phyloP scores from a whole-genome alignment of 1,139 yeast genomes.

The Nakaseomyces kungkrabaensis region DNA sequence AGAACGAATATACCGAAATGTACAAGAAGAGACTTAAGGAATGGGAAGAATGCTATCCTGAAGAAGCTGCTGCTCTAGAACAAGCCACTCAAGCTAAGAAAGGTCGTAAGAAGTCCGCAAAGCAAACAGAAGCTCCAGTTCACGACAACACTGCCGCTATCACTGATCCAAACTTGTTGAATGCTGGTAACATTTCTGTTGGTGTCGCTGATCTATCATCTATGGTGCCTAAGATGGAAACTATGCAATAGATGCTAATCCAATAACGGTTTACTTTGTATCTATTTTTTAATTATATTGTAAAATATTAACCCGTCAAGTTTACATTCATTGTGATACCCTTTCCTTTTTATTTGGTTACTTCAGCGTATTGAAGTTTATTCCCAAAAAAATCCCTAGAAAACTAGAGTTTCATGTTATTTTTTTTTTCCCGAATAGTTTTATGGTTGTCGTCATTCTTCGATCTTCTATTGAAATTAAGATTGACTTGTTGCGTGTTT shows the following conservation, averaged over 20 bases:
- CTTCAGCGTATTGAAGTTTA: background rate
- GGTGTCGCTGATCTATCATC: slow-evolving; percentile 3
- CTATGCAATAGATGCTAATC: background rate
- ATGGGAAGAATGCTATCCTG: slow-evolving; percentile 30
- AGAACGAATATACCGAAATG: slow-evolving; percentile 28
- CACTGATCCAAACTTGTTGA: slow-evolving; percentile 1
- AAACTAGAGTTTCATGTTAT: background rate
- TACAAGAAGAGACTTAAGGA: slow-evolving; percentile 29
- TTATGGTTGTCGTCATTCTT: background rate
- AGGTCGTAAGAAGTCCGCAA: slow-evolving; percentile 3
- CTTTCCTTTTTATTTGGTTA: background rate
- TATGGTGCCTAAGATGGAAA: slow-evolving; percentile 3
- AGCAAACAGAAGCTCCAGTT: background rate
- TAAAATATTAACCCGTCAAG: background rate
- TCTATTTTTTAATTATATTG: background rate
- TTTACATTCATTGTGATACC: background rate
- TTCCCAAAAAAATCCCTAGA: background rate
- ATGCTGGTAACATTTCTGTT: slow-evolving; percentile 3
- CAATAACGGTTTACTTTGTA: background rate
- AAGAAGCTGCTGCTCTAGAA: slow-evolving; percentile 13
- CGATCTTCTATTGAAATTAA: background rate
- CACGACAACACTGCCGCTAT: slow-evolving; percentile 1
- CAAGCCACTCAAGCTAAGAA: slow-evolving; percentile 2
- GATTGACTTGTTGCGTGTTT: background rate
- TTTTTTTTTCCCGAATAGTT: background rate